Conservation (phyloP, 495 filamentous ascomycete species). For the Penicillium paxilli region DNA sequence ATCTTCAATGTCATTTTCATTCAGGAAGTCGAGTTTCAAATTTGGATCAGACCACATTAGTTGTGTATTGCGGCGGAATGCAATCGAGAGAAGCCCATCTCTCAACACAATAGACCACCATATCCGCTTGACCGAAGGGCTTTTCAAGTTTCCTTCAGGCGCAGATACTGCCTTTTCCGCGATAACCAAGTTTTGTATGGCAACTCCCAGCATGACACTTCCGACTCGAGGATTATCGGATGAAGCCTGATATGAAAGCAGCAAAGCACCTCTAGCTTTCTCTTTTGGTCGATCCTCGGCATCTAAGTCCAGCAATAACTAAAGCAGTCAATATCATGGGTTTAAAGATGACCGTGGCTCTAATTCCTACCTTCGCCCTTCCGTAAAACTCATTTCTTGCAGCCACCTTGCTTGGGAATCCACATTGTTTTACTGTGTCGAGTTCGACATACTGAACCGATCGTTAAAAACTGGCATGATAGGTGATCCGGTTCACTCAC, state of each 20-base stretch:
- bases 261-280: not conserved
- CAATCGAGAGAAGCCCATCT: not conserved
- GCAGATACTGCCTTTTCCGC: not conserved
- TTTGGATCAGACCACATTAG: not conserved
- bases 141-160: not conserved
- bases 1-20: not conserved
- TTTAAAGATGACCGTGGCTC: not conserved
- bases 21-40: not conserved
- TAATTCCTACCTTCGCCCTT: not conserved
- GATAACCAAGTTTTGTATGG: not conserved
- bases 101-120: not conserved
- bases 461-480: too few species aligned
- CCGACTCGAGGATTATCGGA: not conserved
- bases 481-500: not conserved
- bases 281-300: not conserved
- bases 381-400: not conserved
- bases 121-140: not conserved
- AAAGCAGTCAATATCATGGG: not conserved
- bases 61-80: not conserved
- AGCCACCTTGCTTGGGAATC: not conserved
- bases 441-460: not conserved
- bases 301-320: not conserved
- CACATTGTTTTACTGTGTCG: not conserved
- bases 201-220: not conserved
- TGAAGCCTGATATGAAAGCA: not conserved